These are phyloP conservation scores for Brassica balearica DNA, from an alignment of 441 rosid genomes.

Conservation along the genomic window DNA sequence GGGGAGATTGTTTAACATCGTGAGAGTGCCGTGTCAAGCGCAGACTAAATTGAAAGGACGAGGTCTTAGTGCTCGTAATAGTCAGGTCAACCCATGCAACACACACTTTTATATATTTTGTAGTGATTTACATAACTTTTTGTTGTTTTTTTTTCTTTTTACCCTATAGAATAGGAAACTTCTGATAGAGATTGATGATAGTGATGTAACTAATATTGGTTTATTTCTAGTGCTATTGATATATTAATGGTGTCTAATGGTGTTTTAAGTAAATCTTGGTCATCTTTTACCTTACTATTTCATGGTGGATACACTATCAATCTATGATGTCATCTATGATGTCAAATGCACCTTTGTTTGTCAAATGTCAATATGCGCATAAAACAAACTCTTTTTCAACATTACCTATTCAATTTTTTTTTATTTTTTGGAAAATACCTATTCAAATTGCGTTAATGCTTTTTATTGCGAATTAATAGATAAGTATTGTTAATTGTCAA, in stretches of 20 bases:
- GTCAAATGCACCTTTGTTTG: not conserved
- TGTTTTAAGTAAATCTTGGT: not conserved
- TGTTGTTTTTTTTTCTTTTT: not conserved
- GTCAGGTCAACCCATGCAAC: conserved; percentile 41
- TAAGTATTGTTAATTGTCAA: conserved; percentile 4
- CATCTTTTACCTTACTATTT: not conserved
- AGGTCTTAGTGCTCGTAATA: conserved; percentile 26
- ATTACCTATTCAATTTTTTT: not conserved
- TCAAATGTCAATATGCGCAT: not conserved
- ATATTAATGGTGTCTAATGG: conserved; percentile 5
- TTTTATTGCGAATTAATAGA: not conserved
- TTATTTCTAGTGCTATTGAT: not conserved
- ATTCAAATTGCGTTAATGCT: not conserved
- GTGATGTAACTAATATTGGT: conserved; percentile 20
- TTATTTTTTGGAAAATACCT: not conserved
- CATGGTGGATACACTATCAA: not conserved
- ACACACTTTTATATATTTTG: conserved; percentile 17
- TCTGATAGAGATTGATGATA: conserved; percentile 12
- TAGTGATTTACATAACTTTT: not conserved
- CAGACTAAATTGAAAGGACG: conserved; percentile 40
- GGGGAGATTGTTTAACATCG: not conserved
- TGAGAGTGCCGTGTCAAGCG: conserved; percentile 43
- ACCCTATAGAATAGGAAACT: not conserved
- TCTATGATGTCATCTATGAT: not conserved
- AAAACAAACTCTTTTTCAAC: not conserved